Evolutionary conservation across 2,329 filamentous ascomycete species (phyloP), one percentile per base, ranked within the genome.

Genomic region (Alternaria gaisen): DNA sequence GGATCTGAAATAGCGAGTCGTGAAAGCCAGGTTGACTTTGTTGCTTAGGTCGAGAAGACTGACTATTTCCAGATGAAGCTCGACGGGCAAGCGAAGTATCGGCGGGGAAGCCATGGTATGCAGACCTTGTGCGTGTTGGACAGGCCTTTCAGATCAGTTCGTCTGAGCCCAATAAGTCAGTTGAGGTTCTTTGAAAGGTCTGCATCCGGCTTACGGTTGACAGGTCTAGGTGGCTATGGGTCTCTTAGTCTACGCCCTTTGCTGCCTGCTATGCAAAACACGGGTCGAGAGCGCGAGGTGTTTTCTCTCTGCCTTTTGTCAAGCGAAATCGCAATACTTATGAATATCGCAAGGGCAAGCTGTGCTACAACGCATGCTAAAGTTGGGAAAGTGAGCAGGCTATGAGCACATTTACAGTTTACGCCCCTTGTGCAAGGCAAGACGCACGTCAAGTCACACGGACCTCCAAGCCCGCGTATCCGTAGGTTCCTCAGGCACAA

Each of bases 31-130:
- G 18, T 55, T 56, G 34, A 60, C 64, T 46, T 51, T 64, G 54
- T 73, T 67, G 47, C 70, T 60, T 3, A 75, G 42, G 12, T 70
- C 64, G 6, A 74, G 68, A 36, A 58, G 58, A 50, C 64, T 64
- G 41, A 69, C 51, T 24, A 74, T 69, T 32, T 67, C 60, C 30
- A 60, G 54, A 43, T 71, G 70, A 34, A 74, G 64, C 54, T 76
- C 73, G 10, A 66, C 52, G 42, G 73, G 72, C 46, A 74, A 64
- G 43, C 64, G 63, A 28, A 72, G 46, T 18, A 73, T 32, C 10
- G 63, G 66, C 32, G 70, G 26, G 43, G 56, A 52, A 16, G 42
- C 20, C 68, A 71, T 72, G 18, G 52, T 48, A 24, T 28, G 34
- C 46, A 43, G 30, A 42, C 8, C 36, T 22, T 41, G n/a, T 54